A percentile compares a stretch with the other conserved stretches of the same genome.
Evolutionary conservation across 495 filamentous ascomycete species (phyloP).

Genomic region (Symbiotaphrina buchneri): DNA sequence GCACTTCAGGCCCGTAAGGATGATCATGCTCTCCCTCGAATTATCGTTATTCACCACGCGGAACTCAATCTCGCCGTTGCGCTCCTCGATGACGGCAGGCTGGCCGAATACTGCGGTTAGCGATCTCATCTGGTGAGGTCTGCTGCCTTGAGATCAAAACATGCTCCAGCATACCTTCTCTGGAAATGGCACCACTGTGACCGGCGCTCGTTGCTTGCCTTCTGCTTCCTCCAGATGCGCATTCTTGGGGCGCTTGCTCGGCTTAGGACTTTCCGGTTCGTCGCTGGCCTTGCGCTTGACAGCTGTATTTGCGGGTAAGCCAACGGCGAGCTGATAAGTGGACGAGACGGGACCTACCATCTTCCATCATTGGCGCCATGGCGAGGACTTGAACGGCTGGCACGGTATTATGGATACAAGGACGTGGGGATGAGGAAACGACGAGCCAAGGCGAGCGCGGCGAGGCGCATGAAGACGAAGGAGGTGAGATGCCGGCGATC

Average conservation of each 20-base stretch:
- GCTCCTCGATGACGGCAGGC: constrained; percentile 85
- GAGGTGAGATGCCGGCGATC: too few species aligned
- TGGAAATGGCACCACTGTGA: constrained; percentile 51
- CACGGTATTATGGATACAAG: too few species aligned
- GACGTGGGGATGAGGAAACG: too few species aligned
- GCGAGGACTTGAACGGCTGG: not conserved
- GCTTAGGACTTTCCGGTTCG: constrained; percentile 35
- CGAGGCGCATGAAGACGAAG: too few species aligned
- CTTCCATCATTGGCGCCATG: not conserved
- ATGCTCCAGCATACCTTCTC: constrained; percentile 36
- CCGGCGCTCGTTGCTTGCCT: constrained; percentile 22
- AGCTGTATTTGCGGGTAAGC: too few species aligned
- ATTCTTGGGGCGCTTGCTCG: constrained; percentile 38
- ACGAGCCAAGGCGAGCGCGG: too few species aligned
- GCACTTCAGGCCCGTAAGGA: constrained; percentile 87
- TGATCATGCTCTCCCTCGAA: constrained; percentile 68
- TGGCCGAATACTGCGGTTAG: constrained; percentile 8
- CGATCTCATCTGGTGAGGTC: constrained; percentile 1
- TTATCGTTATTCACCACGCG: constrained; percentile 96
- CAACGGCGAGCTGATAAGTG: not conserved
- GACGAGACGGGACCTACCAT: not conserved
- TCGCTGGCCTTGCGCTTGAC: constrained; percentile 62
- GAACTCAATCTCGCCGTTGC: constrained; percentile 90
- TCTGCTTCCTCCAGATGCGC: constrained; percentile 29
- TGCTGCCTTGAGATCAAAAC: too few species aligned